Evolutionary conservation across 495 filamentous ascomycete species (phyloP).

Genomic region (Amniculicola lignicola): DNA sequence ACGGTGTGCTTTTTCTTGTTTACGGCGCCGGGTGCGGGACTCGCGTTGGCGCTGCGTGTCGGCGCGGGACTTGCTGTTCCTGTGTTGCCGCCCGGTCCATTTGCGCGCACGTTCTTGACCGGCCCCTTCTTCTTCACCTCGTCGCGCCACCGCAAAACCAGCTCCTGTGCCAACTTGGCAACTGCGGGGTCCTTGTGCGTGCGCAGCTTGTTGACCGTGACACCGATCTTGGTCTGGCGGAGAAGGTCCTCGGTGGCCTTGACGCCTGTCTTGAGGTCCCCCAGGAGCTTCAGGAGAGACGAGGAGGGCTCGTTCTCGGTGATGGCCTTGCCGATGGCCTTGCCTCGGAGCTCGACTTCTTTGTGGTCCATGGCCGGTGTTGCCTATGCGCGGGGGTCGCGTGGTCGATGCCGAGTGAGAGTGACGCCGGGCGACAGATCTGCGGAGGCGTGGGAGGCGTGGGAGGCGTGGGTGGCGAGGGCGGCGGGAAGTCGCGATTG

Average conservation of each 20-base stretch:
- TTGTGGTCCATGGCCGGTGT: conserved; percentile 66
- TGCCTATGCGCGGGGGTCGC: neutral
- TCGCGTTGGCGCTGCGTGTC: conserved; percentile 43
- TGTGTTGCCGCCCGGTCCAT: conserved; percentile 46
- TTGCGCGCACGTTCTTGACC: no score
- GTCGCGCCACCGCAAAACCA: conserved; percentile 83
- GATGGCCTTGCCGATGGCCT: conserved; percentile 74
- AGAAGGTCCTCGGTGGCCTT: conserved; percentile 83
- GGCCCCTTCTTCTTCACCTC: conserved; percentile 53
- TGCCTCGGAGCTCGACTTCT: conserved; percentile 69
- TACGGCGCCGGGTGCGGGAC: conserved; percentile 47
- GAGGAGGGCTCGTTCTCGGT: conserved; percentile 61
- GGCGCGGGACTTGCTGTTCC: conserved; percentile 39
- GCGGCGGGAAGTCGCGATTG: neutral
- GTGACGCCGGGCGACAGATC: neutral
- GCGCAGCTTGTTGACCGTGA: conserved; percentile 80
- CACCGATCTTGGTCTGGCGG: conserved; percentile 83
- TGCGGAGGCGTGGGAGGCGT: no score
- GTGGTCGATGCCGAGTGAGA: neutral
- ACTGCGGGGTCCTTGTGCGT: conserved; percentile 73
- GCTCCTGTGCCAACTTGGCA: conserved; percentile 66
- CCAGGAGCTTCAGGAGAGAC: conserved; percentile 65
- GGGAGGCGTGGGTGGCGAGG: neutral
- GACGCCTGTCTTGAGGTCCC: conserved; percentile 71
- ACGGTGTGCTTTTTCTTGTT: conserved; percentile 56